Conservation (phyloP, 768 basidiomycete genomes). For the Lentinula detonsa region DNA sequence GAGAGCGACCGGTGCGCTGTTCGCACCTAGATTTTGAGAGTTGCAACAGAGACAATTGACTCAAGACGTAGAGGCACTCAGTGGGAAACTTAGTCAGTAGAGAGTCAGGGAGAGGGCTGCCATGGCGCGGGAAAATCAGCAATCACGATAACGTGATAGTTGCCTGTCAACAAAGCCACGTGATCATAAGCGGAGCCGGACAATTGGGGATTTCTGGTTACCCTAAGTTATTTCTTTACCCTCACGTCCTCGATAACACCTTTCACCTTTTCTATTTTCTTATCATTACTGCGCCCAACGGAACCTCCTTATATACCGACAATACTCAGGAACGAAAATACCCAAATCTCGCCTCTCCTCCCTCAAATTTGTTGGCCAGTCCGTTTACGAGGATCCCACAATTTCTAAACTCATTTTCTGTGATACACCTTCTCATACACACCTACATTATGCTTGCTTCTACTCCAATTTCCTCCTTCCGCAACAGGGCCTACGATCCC, state of each 20-base stretch:
- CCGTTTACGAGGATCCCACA: not conserved
- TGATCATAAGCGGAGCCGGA: not conserved
- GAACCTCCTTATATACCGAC: not conserved
- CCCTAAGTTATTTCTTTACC: not conserved
- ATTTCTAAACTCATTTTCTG: constrained; percentile 3
- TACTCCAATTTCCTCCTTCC: constrained; percentile 31
- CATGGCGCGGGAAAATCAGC: not conserved
- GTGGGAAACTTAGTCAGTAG: too few species aligned
- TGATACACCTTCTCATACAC: constrained; percentile 15
- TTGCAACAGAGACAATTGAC: too few species aligned
- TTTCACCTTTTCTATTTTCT: constrained; percentile 1
- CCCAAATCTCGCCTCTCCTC: not conserved
- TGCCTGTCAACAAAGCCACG: not conserved
- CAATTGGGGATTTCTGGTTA: not conserved
- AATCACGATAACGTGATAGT: not conserved
- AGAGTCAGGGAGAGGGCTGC: not conserved
- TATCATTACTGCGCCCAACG: not conserved
- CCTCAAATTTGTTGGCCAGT: not conserved
- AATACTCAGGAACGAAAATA: not conserved
- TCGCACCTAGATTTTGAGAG: too few species aligned
- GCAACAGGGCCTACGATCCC: constrained; percentile 20
- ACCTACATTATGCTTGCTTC: constrained; percentile 34
- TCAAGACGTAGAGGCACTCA: too few species aligned
- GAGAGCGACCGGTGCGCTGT: too few species aligned
- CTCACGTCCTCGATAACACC: not conserved